These are phyloP conservation scores for Aspergillus sp. DNA, from an alignment of 2,329 filamentous ascomycete species.

Conservation along the genomic window DNA sequence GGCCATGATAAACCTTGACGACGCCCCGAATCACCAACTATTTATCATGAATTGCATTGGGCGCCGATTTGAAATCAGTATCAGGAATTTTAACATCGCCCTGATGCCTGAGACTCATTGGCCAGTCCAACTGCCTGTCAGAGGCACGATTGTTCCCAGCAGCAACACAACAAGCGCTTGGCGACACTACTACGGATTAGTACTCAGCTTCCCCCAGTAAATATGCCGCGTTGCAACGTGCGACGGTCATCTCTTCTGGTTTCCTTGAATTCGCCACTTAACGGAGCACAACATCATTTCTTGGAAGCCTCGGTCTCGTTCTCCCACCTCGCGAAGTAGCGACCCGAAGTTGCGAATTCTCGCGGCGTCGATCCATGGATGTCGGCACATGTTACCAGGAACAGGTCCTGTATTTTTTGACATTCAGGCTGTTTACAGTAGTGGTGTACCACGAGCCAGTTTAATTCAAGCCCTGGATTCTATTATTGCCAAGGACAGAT, in stretches of 20 bases:
- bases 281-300: neutral
- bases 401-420: too few relatives aligned
- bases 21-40: neutral
- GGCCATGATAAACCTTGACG: too few relatives aligned
- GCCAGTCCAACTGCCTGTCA: neutral
- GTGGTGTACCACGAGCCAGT: neutral
- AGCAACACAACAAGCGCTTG: neutral
- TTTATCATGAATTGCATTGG: slow-evolving; percentile 11
- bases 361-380: neutral
- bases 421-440: too few relatives aligned
- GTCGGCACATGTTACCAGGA: neutral
- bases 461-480: neutral
- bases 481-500: neutral
- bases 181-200: neutral
- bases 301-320: slow-evolving; percentile 1
- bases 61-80: slow-evolving; percentile 8
- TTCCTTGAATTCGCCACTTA: neutral
- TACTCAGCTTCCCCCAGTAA: neutral
- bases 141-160: neutral
- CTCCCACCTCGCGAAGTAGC: neutral
- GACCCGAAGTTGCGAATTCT: neutral
- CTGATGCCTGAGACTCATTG: neutral
- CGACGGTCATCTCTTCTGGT: neutral
- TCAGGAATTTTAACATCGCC: neutral
- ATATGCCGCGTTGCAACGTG: neutral